These are phyloP conservation scores for grape (Vitis vinifera) DNA, from an alignment of 164 flowering plant species.

Conservation along the genomic window DNA sequence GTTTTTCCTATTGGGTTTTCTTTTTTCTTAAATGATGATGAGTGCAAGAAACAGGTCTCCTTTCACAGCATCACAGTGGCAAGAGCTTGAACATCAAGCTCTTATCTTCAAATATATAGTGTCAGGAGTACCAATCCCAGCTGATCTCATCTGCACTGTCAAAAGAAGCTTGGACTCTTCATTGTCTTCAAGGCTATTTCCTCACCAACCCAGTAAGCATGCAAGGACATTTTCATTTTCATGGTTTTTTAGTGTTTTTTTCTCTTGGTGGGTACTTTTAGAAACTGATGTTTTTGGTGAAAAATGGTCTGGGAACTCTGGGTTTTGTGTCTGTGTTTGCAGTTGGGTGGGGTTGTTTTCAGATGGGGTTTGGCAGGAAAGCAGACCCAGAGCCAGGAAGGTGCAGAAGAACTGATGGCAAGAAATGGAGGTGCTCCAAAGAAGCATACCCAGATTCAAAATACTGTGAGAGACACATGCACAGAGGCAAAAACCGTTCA, in stretches of 20 bases:
- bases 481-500: constrained; percentile 71
- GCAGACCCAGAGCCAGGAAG: constrained; percentile 72
- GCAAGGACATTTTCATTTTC: background rate
- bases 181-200: constrained; percentile 32
- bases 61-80: constrained; percentile 64
- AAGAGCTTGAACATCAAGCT: constrained; percentile 75
- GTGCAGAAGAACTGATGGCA: constrained; percentile 75
- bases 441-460: constrained; percentile 61
- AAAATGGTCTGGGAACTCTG: background rate
- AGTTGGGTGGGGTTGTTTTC: constrained; percentile 56
- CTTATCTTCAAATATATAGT: constrained; percentile 59
- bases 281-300: background rate
- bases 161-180: constrained; percentile 39
- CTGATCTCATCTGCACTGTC: constrained; percentile 46
- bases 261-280: background rate
- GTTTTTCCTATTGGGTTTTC: background rate
- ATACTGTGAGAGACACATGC: constrained; percentile 76
- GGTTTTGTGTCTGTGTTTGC: constrained; percentile 18
- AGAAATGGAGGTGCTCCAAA: constrained; percentile 70
- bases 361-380: constrained; percentile 54
- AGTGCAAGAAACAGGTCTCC: constrained; percentile 33
- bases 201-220: constrained; percentile 39
- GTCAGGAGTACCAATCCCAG: constrained; percentile 51
- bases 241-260: background rate
- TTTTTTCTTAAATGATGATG: constrained; percentile 21